Percentiles rank a stretch among this genome's conserved stretches.
These are phyloP conservation scores for Blastocystis sp. DNA, from an alignment of 352 stramenopile species.

Conservation along the genomic window DNA sequence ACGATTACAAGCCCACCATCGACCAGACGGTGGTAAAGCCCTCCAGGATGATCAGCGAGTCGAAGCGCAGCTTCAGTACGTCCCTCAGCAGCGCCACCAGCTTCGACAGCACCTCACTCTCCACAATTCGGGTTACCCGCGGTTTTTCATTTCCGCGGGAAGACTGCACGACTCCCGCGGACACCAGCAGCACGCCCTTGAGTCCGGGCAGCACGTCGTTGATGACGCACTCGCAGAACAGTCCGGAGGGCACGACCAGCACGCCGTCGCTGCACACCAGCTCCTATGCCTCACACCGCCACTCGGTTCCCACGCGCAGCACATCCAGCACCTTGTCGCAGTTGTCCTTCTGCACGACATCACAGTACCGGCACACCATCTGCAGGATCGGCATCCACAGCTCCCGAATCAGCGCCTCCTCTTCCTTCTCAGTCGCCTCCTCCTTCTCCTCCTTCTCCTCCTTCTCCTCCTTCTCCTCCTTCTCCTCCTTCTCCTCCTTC, in stretches of 20 bases:
- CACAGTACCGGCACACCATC: constrained; percentile 28
- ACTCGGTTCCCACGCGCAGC: background rate
- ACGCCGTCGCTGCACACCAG: constrained; percentile 29
- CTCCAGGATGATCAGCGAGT: constrained; percentile 36
- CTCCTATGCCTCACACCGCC: background rate
- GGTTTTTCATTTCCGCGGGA: background rate
- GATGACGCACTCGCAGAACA: background rate
- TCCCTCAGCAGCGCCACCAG: constrained; percentile 6
- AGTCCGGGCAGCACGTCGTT: constrained; percentile 24
- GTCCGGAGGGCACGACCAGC: background rate
- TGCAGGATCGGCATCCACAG: constrained; percentile 25
- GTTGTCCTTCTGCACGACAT: background rate
- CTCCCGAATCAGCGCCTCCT: background rate
- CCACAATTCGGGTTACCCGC: constrained; percentile 12
- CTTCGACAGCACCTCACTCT: constrained; percentile 2
- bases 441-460: no score
- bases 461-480: no score
- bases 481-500: no score
- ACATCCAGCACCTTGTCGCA: background rate
- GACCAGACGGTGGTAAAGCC: constrained; percentile 44
- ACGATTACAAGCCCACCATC: background rate
- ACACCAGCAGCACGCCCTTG: constrained; percentile 34
- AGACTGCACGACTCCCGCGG: background rate
- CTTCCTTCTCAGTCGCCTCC: no score
- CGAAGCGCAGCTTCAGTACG: constrained; percentile 51